These are phyloP conservation scores for Hydrangea macrophylla DNA, from an alignment of 148 eudicot genomes.

Conservation along the genomic window DNA sequence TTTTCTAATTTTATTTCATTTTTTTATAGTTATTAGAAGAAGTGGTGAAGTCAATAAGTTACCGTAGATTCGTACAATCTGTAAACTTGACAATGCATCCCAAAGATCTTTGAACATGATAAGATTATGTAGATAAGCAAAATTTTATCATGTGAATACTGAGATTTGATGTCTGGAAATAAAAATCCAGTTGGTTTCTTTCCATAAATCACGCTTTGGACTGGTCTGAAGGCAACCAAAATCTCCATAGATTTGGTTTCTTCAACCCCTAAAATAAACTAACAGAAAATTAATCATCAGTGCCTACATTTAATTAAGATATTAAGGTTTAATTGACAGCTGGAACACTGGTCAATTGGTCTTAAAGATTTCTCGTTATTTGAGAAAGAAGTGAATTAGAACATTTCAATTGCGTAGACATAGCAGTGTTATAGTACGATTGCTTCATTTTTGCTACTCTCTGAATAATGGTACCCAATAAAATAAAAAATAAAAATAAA, in stretches of 20 bases:
- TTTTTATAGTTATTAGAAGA: no score
- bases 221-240: conserved; percentile 7
- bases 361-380: background rate
- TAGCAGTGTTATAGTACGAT: background rate
- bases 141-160: conserved; percentile 14
- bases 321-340: background rate
- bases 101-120: background rate
- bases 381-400: background rate
- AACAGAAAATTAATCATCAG: background rate
- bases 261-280: background rate
- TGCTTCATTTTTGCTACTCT: background rate
- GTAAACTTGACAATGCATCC: background rate
- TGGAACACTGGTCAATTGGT: background rate
- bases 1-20: no score
- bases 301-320: background rate
- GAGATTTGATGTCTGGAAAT: conserved; percentile 3
- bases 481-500: no score
- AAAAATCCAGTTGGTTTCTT: background rate
- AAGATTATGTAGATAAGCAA: conserved; percentile 6
- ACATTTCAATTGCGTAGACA: background rate
- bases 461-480: background rate
- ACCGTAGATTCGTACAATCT: background rate
- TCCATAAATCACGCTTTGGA: background rate
- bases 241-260: conserved; percentile 16
- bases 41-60: background rate